Evolutionary conservation across 2,329 filamentous ascomycete species (phyloP), one percentile per base, ranked within the genome.

Genomic region (Fusarium devonianum): DNA sequence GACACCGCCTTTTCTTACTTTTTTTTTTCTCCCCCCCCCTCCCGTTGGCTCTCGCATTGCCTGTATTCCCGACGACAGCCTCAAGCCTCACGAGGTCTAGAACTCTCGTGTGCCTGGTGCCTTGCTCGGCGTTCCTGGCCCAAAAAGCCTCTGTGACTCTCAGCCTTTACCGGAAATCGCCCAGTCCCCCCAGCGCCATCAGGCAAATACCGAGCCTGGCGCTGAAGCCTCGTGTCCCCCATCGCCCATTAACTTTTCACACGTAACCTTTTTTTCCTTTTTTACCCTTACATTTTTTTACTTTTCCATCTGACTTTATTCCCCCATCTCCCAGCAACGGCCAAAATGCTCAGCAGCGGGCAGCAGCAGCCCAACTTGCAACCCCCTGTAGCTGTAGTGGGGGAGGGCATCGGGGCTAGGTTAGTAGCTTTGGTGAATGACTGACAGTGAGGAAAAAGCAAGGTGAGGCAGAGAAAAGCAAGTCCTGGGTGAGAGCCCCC

Each of bases 81-180:
- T 17, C 22, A 36, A 37, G 30, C 32, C 41, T 37, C 41, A 12
- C 29, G 16, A 29, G 39, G 38, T 48, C 56, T 41, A 30, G 56
- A 32, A 51, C 46, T 32, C 17, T 14, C 12, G 14, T 25, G 56
- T 60, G 51, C 56, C 55, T 56, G 56, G 56, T 56, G 23, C 55
- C 56, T 58, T 48, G 23, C 26, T 23, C 21, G 42, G 32, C 19
- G 36, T 37, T 29, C 40, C 40, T 43, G 30, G 16, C 38, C 32
- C 11, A 49, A 49, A 58, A 53, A 49, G 46, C 46, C 40, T 56
- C 34, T 50, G n/a, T n/a, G 23, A 10, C 23, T 26, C n/a, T 26
- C 23, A 26, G 23, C 23, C 23, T 12, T 8, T 12, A 4, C 3
- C 22, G 7, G 12, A 11, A 3, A 25, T 8, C 22, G 11, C 10